Percentiles rank a stretch among this genome's conserved stretches.
These are phyloP conservation scores for Rhipidocladum racemiflorum DNA, from an alignment of 176 grass and related monocot genomes.

Conservation along the genomic window DNA sequence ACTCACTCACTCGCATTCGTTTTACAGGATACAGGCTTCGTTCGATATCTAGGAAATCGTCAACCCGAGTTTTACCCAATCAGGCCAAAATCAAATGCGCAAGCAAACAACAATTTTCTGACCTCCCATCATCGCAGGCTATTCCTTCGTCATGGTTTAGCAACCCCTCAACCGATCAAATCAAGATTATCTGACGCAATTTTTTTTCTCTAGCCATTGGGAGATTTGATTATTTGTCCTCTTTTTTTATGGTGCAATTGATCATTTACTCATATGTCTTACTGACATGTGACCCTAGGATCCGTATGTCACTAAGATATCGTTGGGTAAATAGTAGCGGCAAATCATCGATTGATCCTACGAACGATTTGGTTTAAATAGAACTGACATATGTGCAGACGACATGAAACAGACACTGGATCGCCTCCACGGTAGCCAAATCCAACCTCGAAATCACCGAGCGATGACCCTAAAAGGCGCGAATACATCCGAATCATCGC, in stretches of 20 bases:
- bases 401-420: background rate
- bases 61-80: background rate
- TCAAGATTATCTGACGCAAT: background rate
- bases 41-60: background rate
- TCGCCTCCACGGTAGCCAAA: background rate
- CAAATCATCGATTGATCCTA: no score
- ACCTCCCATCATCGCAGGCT: background rate
- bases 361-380: background rate
- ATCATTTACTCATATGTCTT: no score
- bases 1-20: background rate
- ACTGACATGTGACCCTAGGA: no score
- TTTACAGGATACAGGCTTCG: background rate
- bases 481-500: background rate
- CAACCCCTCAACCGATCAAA: background rate
- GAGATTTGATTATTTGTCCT: no score
- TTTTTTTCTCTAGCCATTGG: background rate
- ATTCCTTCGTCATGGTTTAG: background rate
- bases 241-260: no score
- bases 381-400: background rate
- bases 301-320: no score
- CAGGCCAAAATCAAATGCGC: background rate
- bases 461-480: background rate
- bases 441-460: background rate
- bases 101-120: background rate
- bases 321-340: no score